Conservation (phyloP, 2,329 filamentous ascomycete species). For the Nemania abortiva region DNA sequence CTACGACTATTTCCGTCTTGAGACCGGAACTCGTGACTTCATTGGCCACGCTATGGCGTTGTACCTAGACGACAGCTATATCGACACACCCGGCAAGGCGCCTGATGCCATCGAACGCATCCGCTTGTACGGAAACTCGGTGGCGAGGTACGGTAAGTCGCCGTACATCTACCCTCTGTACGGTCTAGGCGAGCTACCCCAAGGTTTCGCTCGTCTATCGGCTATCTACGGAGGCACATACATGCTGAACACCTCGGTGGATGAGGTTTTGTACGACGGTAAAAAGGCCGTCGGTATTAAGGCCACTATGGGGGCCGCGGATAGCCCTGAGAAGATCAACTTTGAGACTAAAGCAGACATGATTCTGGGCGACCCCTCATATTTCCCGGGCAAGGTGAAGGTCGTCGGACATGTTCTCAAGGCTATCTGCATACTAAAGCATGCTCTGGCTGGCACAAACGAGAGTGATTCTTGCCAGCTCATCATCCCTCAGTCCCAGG, state of each 20-base stretch:
- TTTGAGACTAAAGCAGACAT: slow-evolving; percentile 97
- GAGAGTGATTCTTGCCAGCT: slow-evolving; percentile 91
- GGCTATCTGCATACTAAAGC: slow-evolving; percentile 97
- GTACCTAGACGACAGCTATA: slow-evolving; percentile 90
- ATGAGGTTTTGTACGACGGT: slow-evolving; percentile 87
- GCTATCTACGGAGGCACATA: slow-evolving; percentile 99
- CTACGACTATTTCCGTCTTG: slow-evolving; percentile 97
- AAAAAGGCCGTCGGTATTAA: slow-evolving; percentile 95
- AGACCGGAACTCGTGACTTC: slow-evolving; percentile 90
- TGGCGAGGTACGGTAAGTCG: slow-evolving; percentile 96
- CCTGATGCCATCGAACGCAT: slow-evolving; percentile 92
- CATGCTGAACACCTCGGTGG: slow-evolving; percentile 96
- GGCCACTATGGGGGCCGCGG: slow-evolving; percentile 92
- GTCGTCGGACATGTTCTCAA: slow-evolving; percentile 91
- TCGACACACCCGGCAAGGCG: slow-evolving; percentile 77
- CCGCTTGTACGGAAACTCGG: slow-evolving; percentile 95
- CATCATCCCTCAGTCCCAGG: slow-evolving; percentile 97
- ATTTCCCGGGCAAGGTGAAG: slow-evolving; percentile 91
- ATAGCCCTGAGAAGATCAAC: slow-evolving; percentile 78
- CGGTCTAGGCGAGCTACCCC: slow-evolving; percentile 94
- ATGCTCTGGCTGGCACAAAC: slow-evolving; percentile 90
- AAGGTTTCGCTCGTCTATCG: slow-evolving; percentile 96
- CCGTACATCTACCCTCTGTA: slow-evolving; percentile 99
- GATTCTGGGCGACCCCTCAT: slow-evolving; percentile 95
- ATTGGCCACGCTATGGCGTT: slow-evolving; percentile 98